phyloP scores from a whole-genome alignment of 208 protist genomes.

The Kentomonas sorsogonicus region DNA sequence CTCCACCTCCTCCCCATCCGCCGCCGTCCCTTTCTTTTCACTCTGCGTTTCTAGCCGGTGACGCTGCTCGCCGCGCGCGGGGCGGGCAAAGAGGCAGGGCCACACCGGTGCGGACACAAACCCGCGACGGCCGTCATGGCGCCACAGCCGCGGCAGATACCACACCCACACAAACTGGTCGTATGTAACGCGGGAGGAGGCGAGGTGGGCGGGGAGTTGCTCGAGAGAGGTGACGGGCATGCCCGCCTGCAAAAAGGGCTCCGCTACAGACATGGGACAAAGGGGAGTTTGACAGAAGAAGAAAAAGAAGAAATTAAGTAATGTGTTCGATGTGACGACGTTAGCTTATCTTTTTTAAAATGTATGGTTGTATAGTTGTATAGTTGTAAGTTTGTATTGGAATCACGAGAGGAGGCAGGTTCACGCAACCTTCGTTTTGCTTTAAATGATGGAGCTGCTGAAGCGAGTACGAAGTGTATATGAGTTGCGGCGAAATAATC shows the following conservation, averaged over 20 bases:
- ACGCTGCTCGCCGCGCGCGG: too few relatives aligned
- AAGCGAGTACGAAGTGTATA: too few relatives aligned
- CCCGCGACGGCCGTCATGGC: conserved; percentile 33
- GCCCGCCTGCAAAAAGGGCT: conserved; percentile 40
- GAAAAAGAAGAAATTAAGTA: not conserved
- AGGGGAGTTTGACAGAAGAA: not conserved
- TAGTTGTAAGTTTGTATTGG: too few relatives aligned
- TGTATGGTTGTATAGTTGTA: too few relatives aligned
- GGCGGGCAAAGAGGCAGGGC: conserved; percentile 34
- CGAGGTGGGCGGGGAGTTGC: conserved; percentile 19
- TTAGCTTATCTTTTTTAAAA: too few relatives aligned
- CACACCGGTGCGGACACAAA: conserved; percentile 36
- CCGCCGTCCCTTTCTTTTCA: too few relatives aligned
- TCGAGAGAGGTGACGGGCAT: conserved; percentile 24
- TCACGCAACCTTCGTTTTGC: too few relatives aligned
- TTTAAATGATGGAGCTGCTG: too few relatives aligned
- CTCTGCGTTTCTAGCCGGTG: too few relatives aligned
- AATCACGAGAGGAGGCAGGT: too few relatives aligned
- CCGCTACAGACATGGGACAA: conserved; percentile 37
- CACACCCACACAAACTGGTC: conserved; percentile 31
- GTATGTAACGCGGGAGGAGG: conserved; percentile 20
- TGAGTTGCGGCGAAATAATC: not conserved
- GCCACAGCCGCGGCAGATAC: conserved; percentile 52
- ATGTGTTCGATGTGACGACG: too few relatives aligned
- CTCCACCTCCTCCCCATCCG: too few relatives aligned